These are phyloP conservation scores for Papiliotrema nemorosa DNA, from an alignment of 1,284 basidiomycete genomes.

Conservation along the genomic window DNA sequence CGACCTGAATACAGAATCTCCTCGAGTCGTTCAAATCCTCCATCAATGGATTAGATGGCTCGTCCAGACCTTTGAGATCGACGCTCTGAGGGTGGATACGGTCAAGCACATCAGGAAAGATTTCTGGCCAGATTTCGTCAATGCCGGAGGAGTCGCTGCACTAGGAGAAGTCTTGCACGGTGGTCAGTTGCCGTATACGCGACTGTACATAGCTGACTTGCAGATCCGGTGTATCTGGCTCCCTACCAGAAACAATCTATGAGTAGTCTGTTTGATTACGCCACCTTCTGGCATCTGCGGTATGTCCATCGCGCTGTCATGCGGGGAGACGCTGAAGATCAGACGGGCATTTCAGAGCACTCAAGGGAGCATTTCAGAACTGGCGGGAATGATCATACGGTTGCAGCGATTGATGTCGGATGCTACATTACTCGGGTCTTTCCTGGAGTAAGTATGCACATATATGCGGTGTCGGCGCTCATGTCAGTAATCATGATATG, in stretches of 20 bases:
- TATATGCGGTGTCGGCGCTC: not conserved
- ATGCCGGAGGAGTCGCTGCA: constrained; percentile 49
- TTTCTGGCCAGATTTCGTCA: constrained; percentile 53
- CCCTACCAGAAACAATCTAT: constrained; percentile 51
- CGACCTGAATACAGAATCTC: constrained; percentile 53
- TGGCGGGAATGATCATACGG: constrained; percentile 38
- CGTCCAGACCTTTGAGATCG: constrained; percentile 48
- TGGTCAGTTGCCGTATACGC: constrained; percentile 15
- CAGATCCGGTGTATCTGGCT: constrained; percentile 43
- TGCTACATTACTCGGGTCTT: constrained; percentile 49
- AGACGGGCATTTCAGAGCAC: constrained; percentile 42
- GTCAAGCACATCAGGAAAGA: constrained; percentile 54
- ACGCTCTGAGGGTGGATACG: constrained; percentile 52
- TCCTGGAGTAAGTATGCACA: constrained; percentile 46
- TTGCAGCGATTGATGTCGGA: constrained; percentile 40
- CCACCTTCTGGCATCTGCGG: constrained; percentile 54
- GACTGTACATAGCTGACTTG: constrained; percentile 6
- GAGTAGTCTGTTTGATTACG: constrained; percentile 57
- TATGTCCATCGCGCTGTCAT: constrained; percentile 24
- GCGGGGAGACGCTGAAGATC: not conserved
- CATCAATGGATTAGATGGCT: constrained; percentile 51
- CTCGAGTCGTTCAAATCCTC: constrained; percentile 43
- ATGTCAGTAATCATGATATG: constrained; percentile 49
- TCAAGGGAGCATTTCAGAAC: constrained; percentile 29
- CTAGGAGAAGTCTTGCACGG: constrained; percentile 53